Percentiles rank a stretch among this genome's conserved stretches.
phyloP scores from a whole-genome alignment of 2,329 filamentous ascomycete genomes.

The Neonectria ditissima region DNA sequence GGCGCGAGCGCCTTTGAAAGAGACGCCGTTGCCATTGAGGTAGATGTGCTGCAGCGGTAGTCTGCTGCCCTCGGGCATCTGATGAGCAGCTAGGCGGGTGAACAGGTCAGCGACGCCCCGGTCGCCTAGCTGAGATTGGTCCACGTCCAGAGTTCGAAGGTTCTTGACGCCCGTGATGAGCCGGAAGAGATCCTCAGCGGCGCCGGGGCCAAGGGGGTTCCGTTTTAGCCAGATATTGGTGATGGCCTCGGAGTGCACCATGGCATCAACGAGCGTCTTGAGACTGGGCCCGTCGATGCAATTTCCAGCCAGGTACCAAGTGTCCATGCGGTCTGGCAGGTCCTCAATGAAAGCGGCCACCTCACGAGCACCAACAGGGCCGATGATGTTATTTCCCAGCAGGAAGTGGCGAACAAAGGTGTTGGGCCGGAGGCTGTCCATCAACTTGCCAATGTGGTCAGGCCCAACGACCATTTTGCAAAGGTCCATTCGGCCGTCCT shows the following conservation, averaged over 20 bases:
- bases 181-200: slow-evolving; percentile 55
- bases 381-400: slow-evolving; percentile 67
- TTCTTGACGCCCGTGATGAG: slow-evolving; percentile 57
- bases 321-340: slow-evolving; percentile 61
- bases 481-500: slow-evolving; percentile 65
- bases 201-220: slow-evolving; percentile 59
- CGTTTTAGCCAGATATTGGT: slow-evolving; percentile 67
- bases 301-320: slow-evolving; percentile 68
- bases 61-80: slow-evolving; percentile 43
- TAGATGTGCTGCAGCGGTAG: slow-evolving; percentile 53
- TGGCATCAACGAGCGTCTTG: slow-evolving; percentile 56
- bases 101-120: slow-evolving; percentile 59
- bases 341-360: slow-evolving; percentile 60
- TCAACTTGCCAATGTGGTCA: slow-evolving; percentile 61
- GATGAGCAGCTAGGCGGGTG: slow-evolving; percentile 48
- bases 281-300: slow-evolving; percentile 61
- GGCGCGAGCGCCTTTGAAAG: slow-evolving; percentile 44
- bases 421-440: slow-evolving; percentile 61
- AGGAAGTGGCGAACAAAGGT: slow-evolving; percentile 63
- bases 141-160: slow-evolving; percentile 63
- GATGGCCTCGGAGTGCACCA: slow-evolving; percentile 56
- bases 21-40: slow-evolving; percentile 53
- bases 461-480: slow-evolving; percentile 68
- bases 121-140: slow-evolving; percentile 64
- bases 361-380: slow-evolving; percentile 58